Percentiles rank a stretch among this genome's conserved stretches.
Conservation (phyloP, 306 rosid genomes). For the Gillenia trifoliata region DNA sequence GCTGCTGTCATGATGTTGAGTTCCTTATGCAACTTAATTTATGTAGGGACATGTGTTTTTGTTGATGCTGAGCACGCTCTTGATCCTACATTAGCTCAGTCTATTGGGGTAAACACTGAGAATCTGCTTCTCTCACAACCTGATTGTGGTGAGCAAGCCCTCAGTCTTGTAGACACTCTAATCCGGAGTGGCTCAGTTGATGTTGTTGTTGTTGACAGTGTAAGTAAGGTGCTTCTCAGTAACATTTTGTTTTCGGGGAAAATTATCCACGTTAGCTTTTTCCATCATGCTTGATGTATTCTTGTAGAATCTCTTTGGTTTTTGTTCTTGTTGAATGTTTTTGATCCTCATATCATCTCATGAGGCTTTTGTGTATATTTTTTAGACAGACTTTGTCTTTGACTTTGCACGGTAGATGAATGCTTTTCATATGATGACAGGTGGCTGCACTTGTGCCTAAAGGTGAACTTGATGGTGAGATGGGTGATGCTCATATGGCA, state of each 20-base stretch:
- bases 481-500: slow-evolving; percentile 95
- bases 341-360: neutral
- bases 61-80: slow-evolving; percentile 97
- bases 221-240: slow-evolving; percentile 39
- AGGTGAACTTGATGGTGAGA: slow-evolving; percentile 90
- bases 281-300: neutral
- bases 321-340: neutral
- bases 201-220: slow-evolving; percentile 94
- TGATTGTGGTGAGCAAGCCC: slow-evolving; percentile 94
- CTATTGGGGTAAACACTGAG: slow-evolving; percentile 74
- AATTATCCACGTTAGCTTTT: neutral
- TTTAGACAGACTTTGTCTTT: neutral
- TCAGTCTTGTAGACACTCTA: slow-evolving; percentile 82
- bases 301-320: neutral
- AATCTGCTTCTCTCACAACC: slow-evolving; percentile 89
- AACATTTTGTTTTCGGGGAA: slow-evolving; percentile 1
- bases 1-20: slow-evolving; percentile 4
- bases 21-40: slow-evolving; percentile 7
- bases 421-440: slow-evolving; percentile 30
- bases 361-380: neutral
- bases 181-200: slow-evolving; percentile 92
- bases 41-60: slow-evolving; percentile 70
- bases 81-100: slow-evolving; percentile 69
- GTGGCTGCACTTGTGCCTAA: slow-evolving; percentile 97
- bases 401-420: slow-evolving; percentile 6